phyloP scores from a whole-genome alignment of 2,329 filamentous ascomycete species.

The Microdochium bolleyi region DNA sequence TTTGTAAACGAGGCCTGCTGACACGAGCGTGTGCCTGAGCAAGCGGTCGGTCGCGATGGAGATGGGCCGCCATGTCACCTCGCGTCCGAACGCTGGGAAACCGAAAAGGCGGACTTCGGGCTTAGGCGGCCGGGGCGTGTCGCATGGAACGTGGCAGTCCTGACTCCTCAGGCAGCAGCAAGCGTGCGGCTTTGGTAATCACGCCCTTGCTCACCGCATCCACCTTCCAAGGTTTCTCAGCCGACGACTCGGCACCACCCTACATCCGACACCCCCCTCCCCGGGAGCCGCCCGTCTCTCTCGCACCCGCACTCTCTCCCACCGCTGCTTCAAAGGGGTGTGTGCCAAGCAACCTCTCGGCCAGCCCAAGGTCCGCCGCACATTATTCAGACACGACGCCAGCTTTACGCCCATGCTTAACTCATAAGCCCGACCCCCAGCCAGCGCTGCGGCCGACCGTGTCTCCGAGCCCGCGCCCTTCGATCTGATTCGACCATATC shows the following conservation, averaged over 20 bases:
- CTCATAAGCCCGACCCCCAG: background rate
- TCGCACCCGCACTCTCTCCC: background rate
- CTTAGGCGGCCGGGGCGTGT: background rate
- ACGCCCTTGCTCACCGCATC: background rate
- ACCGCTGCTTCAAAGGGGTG: background rate
- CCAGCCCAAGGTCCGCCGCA: background rate
- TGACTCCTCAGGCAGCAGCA: background rate
- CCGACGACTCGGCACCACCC: background rate
- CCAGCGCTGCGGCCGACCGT: background rate
- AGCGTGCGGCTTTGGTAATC: background rate
- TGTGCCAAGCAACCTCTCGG: background rate
- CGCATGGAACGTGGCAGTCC: background rate
- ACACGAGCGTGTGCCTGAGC: background rate
- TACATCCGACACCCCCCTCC: background rate
- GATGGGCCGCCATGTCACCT: background rate
- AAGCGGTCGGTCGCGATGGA: background rate
- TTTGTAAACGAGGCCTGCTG: slow-evolving; percentile 1
- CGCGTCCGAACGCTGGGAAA: background rate
- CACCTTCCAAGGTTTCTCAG: too few species aligned
- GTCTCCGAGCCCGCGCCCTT: background rate
- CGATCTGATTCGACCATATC: background rate
- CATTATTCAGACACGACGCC: background rate
- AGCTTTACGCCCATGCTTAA: background rate
- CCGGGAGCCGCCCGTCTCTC: background rate
- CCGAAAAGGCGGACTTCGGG: background rate